Evolutionary conservation across 208 protist species (phyloP).

Genomic region (Trypanosoma mega): DNA sequence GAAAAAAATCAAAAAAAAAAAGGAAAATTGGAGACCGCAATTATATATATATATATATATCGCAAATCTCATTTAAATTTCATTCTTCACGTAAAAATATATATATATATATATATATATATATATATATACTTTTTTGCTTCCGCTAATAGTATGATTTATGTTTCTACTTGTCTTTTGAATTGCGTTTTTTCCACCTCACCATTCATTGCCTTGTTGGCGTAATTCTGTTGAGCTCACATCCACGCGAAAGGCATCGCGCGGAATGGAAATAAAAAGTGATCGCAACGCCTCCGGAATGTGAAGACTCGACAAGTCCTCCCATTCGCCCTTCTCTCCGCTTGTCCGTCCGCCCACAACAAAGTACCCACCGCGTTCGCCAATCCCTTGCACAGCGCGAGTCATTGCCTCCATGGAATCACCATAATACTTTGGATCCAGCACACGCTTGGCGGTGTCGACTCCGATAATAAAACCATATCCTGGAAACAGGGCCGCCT

Average conservation of each 20-base stretch:
- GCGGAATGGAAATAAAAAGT: slow-evolving; percentile 52
- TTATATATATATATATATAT: too few relatives aligned
- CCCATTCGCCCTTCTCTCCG: slow-evolving; percentile 26
- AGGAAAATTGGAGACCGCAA: slow-evolving; percentile 10
- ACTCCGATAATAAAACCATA: slow-evolving; percentile 74
- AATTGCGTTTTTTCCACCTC: too few relatives aligned
- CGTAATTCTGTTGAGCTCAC: slow-evolving; percentile 74
- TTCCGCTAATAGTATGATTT: too few relatives aligned
- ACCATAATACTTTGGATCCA: slow-evolving; percentile 70
- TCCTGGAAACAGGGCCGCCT: slow-evolving; percentile 59
- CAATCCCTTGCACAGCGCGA: slow-evolving; percentile 18
- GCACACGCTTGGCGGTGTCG: slow-evolving; percentile 66
- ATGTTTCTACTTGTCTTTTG: too few relatives aligned
- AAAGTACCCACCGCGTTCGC: slow-evolving; percentile 25
- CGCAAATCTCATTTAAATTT: too few relatives aligned
- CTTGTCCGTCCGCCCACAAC: slow-evolving; percentile 33
- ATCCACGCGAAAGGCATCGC: slow-evolving; percentile 61
- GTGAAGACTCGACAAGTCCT: slow-evolving; percentile 35
- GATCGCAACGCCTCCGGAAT: slow-evolving; percentile 39
- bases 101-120: too few relatives aligned
- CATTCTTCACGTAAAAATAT: too few relatives aligned
- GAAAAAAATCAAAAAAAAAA: slow-evolving; percentile 12
- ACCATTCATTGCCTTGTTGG: slow-evolving; percentile 15
- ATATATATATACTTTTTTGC: too few relatives aligned
- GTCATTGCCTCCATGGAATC: slow-evolving; percentile 22